A percentile compares a stretch with the other conserved stretches of the same genome.
phyloP scores from a whole-genome alignment of 75 land plant species.

The Larix kaempferi region DNA sequence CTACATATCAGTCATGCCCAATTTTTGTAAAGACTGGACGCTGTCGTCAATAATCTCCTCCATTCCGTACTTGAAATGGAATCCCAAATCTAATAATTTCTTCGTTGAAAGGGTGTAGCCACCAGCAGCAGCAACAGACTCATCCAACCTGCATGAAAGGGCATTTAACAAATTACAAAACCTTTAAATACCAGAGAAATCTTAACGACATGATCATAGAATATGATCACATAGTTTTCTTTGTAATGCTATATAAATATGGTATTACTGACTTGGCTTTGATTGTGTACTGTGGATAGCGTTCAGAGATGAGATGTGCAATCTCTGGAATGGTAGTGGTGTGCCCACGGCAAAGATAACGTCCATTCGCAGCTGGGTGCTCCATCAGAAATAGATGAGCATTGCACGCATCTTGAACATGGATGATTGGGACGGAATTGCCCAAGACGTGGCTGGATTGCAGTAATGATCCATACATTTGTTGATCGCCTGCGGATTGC shows the following conservation, averaged over 20 bases:
- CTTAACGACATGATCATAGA: background rate
- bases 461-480: too few relatives aligned
- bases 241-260: background rate
- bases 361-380: background rate
- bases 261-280: background rate
- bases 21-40: too few relatives aligned
- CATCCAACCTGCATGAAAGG: too few relatives aligned
- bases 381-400: background rate
- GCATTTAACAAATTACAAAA: background rate
- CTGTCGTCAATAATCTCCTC: background rate
- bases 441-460: background rate
- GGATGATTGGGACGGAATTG: background rate
- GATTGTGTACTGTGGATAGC: background rate
- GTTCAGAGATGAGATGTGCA: background rate
- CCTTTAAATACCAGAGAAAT: too few relatives aligned
- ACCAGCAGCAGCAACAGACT: background rate
- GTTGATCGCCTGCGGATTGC: too few relatives aligned
- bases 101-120: background rate
- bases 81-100: background rate
- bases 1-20: too few relatives aligned
- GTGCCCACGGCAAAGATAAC: background rate
- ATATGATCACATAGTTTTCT: too few relatives aligned
- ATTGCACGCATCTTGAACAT: background rate
- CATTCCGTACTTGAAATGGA: background rate
- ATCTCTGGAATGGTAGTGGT: background rate